Evolutionary conservation across 805 yeast species (phyloP), one percentile per base, ranked within the genome.

Genomic region (Kluyveromyces aestuarii): DNA sequence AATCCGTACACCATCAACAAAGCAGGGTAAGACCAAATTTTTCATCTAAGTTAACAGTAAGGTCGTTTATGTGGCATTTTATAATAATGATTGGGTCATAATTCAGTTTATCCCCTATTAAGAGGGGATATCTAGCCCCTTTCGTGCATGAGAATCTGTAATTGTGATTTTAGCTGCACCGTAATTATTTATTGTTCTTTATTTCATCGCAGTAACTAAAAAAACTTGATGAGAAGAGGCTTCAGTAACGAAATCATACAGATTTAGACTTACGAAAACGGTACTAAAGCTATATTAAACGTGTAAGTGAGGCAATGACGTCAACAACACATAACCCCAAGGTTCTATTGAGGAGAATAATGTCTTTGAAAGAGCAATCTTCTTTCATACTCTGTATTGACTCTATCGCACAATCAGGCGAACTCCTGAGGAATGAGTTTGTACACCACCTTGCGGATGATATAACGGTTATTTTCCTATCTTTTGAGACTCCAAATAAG

Each of bases 361-460:
- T 93, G 2, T 66, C 81, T 2, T 67, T 87, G 46, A 85, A 82
- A 54, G 98, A 93, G 58, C 65, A 66, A 19, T 76, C 91, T 0
- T 95, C 96, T 0, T 77, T 91, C 48, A 63, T 87, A 2, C 71
- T 91, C 5, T 70, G 84, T 4, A 60, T 77, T 8, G 98, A 93
- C 62, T 74, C 85, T 1, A 65, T 88, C 9, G 70, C 75, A 0
- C 96, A 90, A 62, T 78, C 93, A 0, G 79, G 88, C 0, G 55
- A 67, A 30, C 57, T 69, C 42, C 63, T 90, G 11, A 58, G 86
- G 1, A 60, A 67, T 27, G 96, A 88, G 60, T 72, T 89, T 44
- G 64, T 74, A 2, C 63, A 72, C 53, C 71, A 74, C 54, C 56
- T 59, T 37, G 64, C 67, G 11, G 58, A 50, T 5, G 59, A 57